A percentile compares a stretch with the other conserved stretches of the same genome.
Conservation (phyloP, 768 basidiomycete genomes). For the Pleurotus citrinopileatus region DNA sequence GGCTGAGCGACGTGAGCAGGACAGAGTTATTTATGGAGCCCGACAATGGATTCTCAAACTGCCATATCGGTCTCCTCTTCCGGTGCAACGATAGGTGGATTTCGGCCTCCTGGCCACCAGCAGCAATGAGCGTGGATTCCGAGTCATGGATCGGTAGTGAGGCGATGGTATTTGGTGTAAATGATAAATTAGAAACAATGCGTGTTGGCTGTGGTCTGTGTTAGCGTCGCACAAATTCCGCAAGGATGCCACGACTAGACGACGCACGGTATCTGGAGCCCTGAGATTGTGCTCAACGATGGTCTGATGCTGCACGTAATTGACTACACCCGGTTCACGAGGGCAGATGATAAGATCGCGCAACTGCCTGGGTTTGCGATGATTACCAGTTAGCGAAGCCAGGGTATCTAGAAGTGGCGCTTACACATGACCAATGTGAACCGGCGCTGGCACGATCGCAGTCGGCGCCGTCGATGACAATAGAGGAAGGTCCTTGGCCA, state of each 20-base stretch:
- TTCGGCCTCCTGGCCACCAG: conserved; percentile 66
- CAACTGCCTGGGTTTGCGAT: conserved; percentile 51
- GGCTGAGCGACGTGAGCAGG: conserved; percentile 57
- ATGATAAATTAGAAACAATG: conserved; percentile 44
- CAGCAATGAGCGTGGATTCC: conserved; percentile 51
- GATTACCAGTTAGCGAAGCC: not conserved
- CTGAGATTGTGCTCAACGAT: conserved; percentile 64
- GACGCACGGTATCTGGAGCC: conserved; percentile 42
- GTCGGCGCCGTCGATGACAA: conserved; percentile 42
- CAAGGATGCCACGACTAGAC: conserved; percentile 10
- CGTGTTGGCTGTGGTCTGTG: conserved; percentile 30
- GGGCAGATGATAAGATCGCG: conserved; percentile 80
- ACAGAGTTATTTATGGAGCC: conserved; percentile 87
- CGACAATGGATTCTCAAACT: conserved; percentile 46
- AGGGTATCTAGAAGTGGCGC: conserved; percentile 16
- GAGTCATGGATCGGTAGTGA: conserved; percentile 42
- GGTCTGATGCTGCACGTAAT: conserved; percentile 50
- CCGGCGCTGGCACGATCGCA: conserved; percentile 35
- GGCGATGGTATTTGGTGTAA: conserved; percentile 54
- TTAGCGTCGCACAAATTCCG: conserved; percentile 12
- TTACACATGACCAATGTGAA: conserved; percentile 65
- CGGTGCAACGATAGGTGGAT: conserved; percentile 53
- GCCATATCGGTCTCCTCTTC: conserved; percentile 38
- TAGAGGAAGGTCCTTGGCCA: conserved; percentile 46
- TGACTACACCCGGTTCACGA: conserved; percentile 58